A percentile compares a stretch with the other conserved stretches of the same genome.
Conservation (phyloP, 495 filamentous ascomycete genomes). For the Penicillium chermesinum region DNA sequence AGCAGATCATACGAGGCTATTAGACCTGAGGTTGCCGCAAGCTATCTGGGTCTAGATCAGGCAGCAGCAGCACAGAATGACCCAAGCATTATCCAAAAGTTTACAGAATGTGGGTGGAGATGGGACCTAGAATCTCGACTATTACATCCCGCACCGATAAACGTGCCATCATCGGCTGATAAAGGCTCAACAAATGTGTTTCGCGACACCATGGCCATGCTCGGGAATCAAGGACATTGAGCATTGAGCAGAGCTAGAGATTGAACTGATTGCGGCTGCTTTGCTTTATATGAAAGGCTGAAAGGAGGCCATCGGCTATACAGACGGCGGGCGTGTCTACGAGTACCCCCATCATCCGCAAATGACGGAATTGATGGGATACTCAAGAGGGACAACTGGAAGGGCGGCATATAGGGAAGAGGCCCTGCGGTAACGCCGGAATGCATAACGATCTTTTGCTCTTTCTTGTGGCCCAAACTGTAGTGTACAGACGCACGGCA, state of each 20-base stretch:
- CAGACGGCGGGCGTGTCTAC: slow-evolving; percentile 7
- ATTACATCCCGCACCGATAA: slow-evolving; percentile 35
- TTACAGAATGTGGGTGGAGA: slow-evolving; percentile 42
- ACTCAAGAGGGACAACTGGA: slow-evolving; percentile 3
- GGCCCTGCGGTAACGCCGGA: slow-evolving; percentile 20
- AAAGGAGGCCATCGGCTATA: neutral
- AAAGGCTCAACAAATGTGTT: slow-evolving; percentile 22
- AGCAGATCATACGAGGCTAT: slow-evolving; percentile 48
- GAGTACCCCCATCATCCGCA: neutral
- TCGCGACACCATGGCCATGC: slow-evolving; percentile 31
- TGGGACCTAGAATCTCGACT: slow-evolving; percentile 39
- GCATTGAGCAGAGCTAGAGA: neutral
- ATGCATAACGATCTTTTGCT: slow-evolving; percentile 43
- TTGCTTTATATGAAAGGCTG: no score
- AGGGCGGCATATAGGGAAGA: slow-evolving; percentile 3
- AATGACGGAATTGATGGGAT: neutral
- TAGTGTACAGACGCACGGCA: slow-evolving; percentile 44
- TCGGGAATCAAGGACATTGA: slow-evolving; percentile 25
- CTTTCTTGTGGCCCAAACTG: slow-evolving; percentile 40
- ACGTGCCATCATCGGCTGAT: slow-evolving; percentile 24
- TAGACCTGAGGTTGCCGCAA: slow-evolving; percentile 38
- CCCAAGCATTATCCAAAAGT: slow-evolving; percentile 30
- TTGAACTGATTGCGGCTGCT: no score
- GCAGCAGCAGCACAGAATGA: slow-evolving; percentile 27
- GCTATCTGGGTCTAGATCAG: slow-evolving; percentile 42